Conservation (phyloP, 345 rosid species). For the Dipteronia sinensis region DNA sequence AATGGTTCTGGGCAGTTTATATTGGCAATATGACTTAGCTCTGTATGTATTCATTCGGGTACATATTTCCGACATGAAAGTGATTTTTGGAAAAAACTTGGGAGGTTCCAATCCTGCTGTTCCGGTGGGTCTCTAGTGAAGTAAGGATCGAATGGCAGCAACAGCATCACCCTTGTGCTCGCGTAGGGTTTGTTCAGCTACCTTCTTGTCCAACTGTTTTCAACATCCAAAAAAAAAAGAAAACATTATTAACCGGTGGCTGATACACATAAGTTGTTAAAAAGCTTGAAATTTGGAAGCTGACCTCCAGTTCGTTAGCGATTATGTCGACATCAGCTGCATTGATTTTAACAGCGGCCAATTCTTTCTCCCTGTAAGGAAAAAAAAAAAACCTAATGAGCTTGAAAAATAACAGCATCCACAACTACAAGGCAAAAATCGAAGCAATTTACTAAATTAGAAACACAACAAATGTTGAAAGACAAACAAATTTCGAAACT, state of each 20-base stretch:
- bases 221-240: slow-evolving; percentile 3
- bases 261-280: neutral
- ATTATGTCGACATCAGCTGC: slow-evolving; percentile 88
- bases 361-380: slow-evolving; percentile 76
- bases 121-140: slow-evolving; percentile 35
- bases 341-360: slow-evolving; percentile 97
- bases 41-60: neutral
- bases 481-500: neutral
- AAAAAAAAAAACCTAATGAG: neutral
- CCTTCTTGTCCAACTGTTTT: slow-evolving; percentile 76
- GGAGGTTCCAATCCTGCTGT: neutral
- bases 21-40: neutral
- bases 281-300: slow-evolving; percentile 5
- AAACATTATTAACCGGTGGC: slow-evolving; percentile 18
- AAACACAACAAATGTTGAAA: neutral
- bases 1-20: neutral
- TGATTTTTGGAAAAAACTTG: neutral
- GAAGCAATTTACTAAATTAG: neutral
- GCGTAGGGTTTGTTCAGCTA: slow-evolving; percentile 88
- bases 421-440: neutral
- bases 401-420: neutral
- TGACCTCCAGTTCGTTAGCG: slow-evolving; percentile 90
- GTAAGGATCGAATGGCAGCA: slow-evolving; percentile 82
- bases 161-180: slow-evolving; percentile 98
- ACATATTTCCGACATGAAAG: neutral